A percentile compares a stretch with the other conserved stretches of the same genome.
Conservation (phyloP, 441 rosid genomes). For the Jatropha multifida region DNA sequence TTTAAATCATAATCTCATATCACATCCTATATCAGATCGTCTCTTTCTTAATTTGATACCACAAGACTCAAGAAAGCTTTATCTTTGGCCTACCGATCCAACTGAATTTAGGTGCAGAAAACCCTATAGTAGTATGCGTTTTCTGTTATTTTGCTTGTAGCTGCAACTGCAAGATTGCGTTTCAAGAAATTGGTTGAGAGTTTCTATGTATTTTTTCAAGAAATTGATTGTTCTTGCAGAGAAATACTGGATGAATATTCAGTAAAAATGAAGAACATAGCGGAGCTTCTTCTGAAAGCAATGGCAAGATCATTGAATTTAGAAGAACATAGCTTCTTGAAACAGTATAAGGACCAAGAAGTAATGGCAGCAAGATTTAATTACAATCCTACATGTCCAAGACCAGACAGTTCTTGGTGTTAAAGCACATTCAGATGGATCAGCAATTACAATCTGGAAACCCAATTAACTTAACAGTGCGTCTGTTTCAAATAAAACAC, state of each 20-base stretch:
- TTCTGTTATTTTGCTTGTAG: too few relatives aligned
- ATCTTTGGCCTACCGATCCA: slow-evolving; percentile 54
- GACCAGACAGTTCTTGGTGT: slow-evolving; percentile 61
- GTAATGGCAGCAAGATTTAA: slow-evolving; percentile 58
- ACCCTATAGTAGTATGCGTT: neutral
- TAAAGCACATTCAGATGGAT: slow-evolving; percentile 72
- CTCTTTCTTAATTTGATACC: slow-evolving; percentile 41
- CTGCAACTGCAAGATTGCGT: neutral
- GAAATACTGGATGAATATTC: slow-evolving; percentile 48
- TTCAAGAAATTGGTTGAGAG: too few relatives aligned
- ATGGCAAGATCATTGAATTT: slow-evolving; percentile 62
- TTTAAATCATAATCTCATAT: too few relatives aligned
- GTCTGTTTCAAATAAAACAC: too few relatives aligned
- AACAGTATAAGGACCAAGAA: slow-evolving; percentile 46
- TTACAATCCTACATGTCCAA: slow-evolving; percentile 64
- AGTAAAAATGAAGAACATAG: slow-evolving; percentile 25
- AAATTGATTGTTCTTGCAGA: slow-evolving; percentile 26
- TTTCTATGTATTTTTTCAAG: neutral
- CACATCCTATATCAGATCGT: too few relatives aligned
- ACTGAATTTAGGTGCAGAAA: slow-evolving; percentile 41
- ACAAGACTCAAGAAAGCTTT: slow-evolving; percentile 34
- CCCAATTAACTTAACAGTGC: too few relatives aligned
- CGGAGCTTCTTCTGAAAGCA: slow-evolving; percentile 41
- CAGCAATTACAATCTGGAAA: slow-evolving; percentile 22
- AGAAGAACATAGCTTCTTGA: slow-evolving; percentile 53